Evolutionary conservation across 129 eudicot genomes (phyloP).

Genomic region (Apium graveolens): DNA sequence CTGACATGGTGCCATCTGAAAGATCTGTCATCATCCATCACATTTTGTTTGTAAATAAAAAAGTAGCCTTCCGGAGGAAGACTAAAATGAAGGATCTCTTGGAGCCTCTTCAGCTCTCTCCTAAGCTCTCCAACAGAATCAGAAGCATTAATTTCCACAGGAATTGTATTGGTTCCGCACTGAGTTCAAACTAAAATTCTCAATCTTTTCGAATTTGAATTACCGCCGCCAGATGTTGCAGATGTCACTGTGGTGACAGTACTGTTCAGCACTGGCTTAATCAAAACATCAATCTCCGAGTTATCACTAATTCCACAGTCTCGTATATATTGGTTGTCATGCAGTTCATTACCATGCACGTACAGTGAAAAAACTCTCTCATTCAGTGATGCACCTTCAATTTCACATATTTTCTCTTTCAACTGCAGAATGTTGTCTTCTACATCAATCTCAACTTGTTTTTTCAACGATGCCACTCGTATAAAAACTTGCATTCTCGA

Average conservation of each 20-base stretch:
- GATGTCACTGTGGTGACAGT: background rate
- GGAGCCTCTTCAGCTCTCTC: too few relatives aligned
- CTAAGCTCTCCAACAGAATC: too few relatives aligned
- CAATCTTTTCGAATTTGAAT: slow-evolving; percentile 27
- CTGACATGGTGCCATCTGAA: slow-evolving; percentile 63
- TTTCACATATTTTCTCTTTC: slow-evolving; percentile 46
- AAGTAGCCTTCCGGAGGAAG: too few relatives aligned
- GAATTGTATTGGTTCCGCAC: slow-evolving; percentile 40
- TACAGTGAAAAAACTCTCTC: slow-evolving; percentile 19
- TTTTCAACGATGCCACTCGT: slow-evolving; percentile 35
- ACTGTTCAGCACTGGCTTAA: slow-evolving; percentile 10
- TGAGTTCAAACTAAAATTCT: slow-evolving; percentile 42
- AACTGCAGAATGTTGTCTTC: slow-evolving; percentile 23
- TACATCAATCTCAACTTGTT: too few relatives aligned
- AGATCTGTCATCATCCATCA: slow-evolving; percentile 66
- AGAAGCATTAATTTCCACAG: slow-evolving; percentile 43
- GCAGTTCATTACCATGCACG: slow-evolving; percentile 39
- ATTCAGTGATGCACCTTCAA: slow-evolving; percentile 28
- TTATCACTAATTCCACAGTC: slow-evolving; percentile 40
- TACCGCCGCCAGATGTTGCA: background rate
- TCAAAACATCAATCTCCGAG: slow-evolving; percentile 39
- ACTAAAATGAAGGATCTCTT: slow-evolving; percentile 19
- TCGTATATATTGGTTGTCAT: slow-evolving; percentile 30
- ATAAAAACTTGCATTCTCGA: slow-evolving; percentile 28
- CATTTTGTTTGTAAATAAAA: slow-evolving; percentile 64